Base-by-base conservation (phyloP, 2,329 filamentous ascomycete species). In the Diaporthe velutina region DNA sequence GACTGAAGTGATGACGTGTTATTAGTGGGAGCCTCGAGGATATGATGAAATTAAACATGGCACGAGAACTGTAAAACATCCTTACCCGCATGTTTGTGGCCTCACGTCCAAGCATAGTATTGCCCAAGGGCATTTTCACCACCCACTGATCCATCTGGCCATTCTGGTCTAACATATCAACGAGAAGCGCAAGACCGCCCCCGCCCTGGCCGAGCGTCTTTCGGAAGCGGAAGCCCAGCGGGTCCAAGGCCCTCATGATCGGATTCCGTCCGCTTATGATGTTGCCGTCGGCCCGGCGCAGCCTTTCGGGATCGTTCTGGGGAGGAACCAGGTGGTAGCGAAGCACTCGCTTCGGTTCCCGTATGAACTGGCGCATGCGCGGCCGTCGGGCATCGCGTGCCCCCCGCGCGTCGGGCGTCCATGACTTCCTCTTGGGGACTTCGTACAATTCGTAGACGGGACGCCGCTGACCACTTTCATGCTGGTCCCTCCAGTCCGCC, bases 201-300 rank as follows among this genome's bases (percentile, higher is more conserved):
- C 64, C 64, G 3, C 64, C 64, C n/a, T 68, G 64, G n/a, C 64
- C 64, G 5, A 67, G 48, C 4, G 22, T 19, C 64, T 68, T 68
- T 48, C 4, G 54, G n/a, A 68, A 68, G 33, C 64, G 64, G n/a
- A 68, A 68, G 1, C 45, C 64, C 12, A 68, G 64, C 15, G 64
- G 64, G 2, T 40, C 22, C n/a, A 68, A 40, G 17, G 45, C n/a
- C 9, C 30, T 68, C 64, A 68, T 68, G n/a, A 68, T 4, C 17
- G 64, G 64, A 19, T 68, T 54, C 2, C 50, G 30, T 15, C 64
- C 64, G 22, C 48, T 52, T 3, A 54, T 68, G 17, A 68, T 68
- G 5, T 68, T 48, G 4, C 64, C 64, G 9, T 38, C 19, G 64
- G 33, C 33, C 6, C 64, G 64, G 2, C 33, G n/a, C 9, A 68